Base-by-base conservation (phyloP, 2,329 filamentous ascomycete species). In the Xylaria sp. region DNA sequence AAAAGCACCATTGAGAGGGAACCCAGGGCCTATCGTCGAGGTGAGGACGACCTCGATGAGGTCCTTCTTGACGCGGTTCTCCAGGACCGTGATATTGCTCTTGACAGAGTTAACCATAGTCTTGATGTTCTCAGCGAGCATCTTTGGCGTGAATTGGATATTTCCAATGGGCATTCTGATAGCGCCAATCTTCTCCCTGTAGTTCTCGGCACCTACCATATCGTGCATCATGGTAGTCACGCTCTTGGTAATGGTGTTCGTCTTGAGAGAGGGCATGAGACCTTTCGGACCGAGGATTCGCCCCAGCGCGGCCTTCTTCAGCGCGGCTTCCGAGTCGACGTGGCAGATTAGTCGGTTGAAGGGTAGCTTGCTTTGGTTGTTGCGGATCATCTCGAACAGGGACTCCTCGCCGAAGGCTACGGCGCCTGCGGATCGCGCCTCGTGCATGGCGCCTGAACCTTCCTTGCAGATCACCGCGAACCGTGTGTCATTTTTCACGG, bases 261-360 rank as follows among this genome's bases (percentile, higher is more conserved):
- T 89, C 85, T 97, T 97, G 68, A 87, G 83, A 78, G 89, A 97
- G 6, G 96, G 96, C 96, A 99, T 98, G 76, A 99, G 81, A 2
- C 94, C 94, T 80, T 89, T 90, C 53, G 97, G 96, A 76, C 96
- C 96, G 23, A 99, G 84, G 50, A 97, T 86, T 72, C 91, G 87
- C 71, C 92, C 95, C 70, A 99, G 80, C 0, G 87, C 89, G 41
- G 94, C 91, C 83, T 96, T 94, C 78, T 91, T 91, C 76, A 99
- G 83, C 65, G 92, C 93, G 60, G 87, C 86, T 73, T 96, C 84
- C 73, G 90, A 94, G 74, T 93, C 89, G 59, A 86, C 85, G 80
- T 97, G 94, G 81, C 93, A 97, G 74, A 99, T 89, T 70, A 94
- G 91, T 63, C 93, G 87, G 79, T 98, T 96, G 78, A 98, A 99